These are phyloP conservation scores for Chiua virens DNA, from an alignment of 768 basidiomycete species.

Conservation along the genomic window DNA sequence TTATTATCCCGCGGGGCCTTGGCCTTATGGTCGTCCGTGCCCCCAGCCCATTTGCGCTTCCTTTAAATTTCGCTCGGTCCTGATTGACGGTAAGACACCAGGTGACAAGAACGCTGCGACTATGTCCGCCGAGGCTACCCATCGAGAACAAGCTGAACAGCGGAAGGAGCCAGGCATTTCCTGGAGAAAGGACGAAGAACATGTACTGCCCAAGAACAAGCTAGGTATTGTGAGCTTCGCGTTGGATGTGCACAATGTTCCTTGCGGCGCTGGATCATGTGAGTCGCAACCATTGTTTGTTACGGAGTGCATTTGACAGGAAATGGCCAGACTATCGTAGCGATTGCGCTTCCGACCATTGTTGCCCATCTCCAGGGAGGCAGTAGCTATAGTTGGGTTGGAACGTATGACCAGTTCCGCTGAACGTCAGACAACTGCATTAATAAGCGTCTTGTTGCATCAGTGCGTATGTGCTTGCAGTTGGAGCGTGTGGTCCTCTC, in stretches of 20 bases:
- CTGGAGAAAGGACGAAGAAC: slow-evolving; percentile 52
- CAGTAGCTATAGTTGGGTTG: slow-evolving; percentile 68
- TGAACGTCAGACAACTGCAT: neutral
- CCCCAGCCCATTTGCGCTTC: too few species aligned
- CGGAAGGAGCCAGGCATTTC: slow-evolving; percentile 39
- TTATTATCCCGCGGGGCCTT: too few species aligned
- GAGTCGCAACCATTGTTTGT: neutral
- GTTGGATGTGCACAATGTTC: slow-evolving; percentile 26
- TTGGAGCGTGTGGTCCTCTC: slow-evolving; percentile 62
- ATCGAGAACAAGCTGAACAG: neutral
- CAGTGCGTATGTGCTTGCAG: slow-evolving; percentile 73
- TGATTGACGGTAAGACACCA: too few species aligned
- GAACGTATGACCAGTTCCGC: slow-evolving; percentile 41
- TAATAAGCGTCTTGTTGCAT: neutral
- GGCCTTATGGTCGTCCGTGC: too few species aligned
- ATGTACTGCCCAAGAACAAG: slow-evolving; percentile 43
- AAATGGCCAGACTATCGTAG: slow-evolving; percentile 52
- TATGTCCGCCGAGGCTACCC: neutral
- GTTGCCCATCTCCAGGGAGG: slow-evolving; percentile 62
- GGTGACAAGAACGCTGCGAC: neutral
- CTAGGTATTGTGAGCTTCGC: slow-evolving; percentile 23
- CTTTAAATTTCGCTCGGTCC: too few species aligned
- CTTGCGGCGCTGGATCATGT: slow-evolving; percentile 59
- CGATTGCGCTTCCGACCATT: slow-evolving; percentile 72
- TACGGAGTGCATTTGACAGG: neutral